Base-by-base conservation (phyloP, 1,139 yeast genomes). In the Debaryomyces sp. region DNA sequence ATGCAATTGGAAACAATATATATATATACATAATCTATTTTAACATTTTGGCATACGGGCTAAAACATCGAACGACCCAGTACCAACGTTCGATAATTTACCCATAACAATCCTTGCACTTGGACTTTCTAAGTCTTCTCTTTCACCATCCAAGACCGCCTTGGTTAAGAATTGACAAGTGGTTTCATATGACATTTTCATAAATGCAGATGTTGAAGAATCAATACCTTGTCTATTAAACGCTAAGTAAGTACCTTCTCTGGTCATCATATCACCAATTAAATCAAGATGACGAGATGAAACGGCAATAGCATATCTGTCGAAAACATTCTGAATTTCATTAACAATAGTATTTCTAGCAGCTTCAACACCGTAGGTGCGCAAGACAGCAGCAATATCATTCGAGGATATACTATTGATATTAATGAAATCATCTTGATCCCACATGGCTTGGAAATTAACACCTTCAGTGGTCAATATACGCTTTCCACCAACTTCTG, bases 151-250 rank as follows among this genome's bases (percentile, higher is more conserved):
- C 66, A 95, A 78, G 41, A 95, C 98, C 10, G 99, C 96, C 76
- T 90, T 90, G 47, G 97, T 94, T 69, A 95, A 81, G 80, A 95
- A 95, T 70, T 89, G 96, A 76, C 97, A 91, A 2, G 99, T 95
- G 43, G 99, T 94, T 74, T 95, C 99, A 70, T 91, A 95, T 51
- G 97, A 90, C 99, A 95, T 95, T 79, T 95, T 95, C 94, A 91
- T 87, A 76, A 95, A 89, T 29, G 98, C 89, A 9, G 98, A 92
- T 2, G 98, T 91, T 21, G 95, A 85, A 2, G 96, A 81, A 67
- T 94, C 98, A 67, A 95, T 92, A 70, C 99, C 99, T 74, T 91
- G 97, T 79, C 99, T 87, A 73, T 91, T 92, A 78, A 95, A 95
- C 24, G 99, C 97, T 67, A 94, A 76, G 67, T 92, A 95, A 3